These are phyloP conservation scores for Sarocladiaceae sp. DNA, from an alignment of 2,329 filamentous ascomycete genomes.

Conservation along the genomic window DNA sequence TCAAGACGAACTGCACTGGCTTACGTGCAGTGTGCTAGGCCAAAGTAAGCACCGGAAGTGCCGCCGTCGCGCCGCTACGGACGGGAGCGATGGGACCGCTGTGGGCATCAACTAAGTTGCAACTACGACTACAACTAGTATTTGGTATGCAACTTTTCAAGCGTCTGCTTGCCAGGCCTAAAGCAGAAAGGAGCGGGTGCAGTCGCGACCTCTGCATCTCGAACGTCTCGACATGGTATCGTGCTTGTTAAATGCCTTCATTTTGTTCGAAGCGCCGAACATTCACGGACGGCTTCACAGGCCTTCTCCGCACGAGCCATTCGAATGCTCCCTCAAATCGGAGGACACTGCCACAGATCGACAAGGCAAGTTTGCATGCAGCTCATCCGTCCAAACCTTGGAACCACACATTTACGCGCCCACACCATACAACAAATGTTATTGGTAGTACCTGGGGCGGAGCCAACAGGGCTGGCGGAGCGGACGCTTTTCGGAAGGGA, in stretches of 20 bases:
- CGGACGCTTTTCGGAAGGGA: background rate
- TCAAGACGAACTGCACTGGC: too few relatives aligned
- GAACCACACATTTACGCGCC: conserved; percentile 1
- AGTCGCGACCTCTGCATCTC: too few relatives aligned
- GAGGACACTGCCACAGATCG: background rate
- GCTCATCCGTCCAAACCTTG: conserved; percentile 2
- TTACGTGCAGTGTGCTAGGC: background rate
- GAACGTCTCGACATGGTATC: too few relatives aligned
- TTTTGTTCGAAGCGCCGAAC: too few relatives aligned
- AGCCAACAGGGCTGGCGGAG: conserved; percentile 2
- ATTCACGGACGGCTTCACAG: too few relatives aligned
- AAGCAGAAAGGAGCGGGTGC: too few relatives aligned
- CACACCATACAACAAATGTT: background rate
- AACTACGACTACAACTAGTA: too few relatives aligned
- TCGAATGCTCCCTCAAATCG: background rate
- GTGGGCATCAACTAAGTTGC: too few relatives aligned
- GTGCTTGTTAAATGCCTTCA: too few relatives aligned
- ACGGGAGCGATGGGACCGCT: conserved; percentile 3
- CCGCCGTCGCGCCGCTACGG: conserved; percentile 6
- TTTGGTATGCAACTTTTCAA: too few relatives aligned
- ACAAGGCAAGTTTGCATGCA: background rate
- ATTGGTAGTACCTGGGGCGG: conserved; percentile 3
- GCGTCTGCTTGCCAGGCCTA: too few relatives aligned
- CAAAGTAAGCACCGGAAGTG: conserved; percentile 6
- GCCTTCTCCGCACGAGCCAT: background rate